Evolutionary conservation across 129 eudicot species (phyloP).

Genomic region (Silybum marianum): DNA sequence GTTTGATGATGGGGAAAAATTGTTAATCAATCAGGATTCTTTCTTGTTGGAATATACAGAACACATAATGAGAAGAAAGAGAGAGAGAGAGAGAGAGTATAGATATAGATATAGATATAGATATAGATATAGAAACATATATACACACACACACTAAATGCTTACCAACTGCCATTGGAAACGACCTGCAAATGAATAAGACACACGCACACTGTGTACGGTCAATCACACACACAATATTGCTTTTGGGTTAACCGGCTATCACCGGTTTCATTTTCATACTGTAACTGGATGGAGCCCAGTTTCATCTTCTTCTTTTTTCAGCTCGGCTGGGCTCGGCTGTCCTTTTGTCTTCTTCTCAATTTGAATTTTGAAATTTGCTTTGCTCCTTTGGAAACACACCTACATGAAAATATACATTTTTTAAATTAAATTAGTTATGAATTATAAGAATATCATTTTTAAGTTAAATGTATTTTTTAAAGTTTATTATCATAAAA

Average conservation of each 20-base stretch:
- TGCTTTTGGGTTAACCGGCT: constrained; percentile 37
- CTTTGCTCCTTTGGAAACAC: background rate
- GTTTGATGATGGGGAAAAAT: constrained; percentile 5
- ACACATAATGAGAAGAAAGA: constrained; percentile 19
- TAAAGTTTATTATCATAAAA: no score
- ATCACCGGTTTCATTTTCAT: constrained; percentile 26
- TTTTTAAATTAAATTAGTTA: no score
- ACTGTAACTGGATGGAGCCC: no score
- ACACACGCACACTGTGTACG: constrained; percentile 44
- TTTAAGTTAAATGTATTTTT: no score
- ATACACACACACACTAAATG: constrained; percentile 57
- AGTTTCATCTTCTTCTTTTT: no score
- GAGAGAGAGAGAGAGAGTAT: constrained; percentile 33
- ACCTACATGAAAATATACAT: background rate
- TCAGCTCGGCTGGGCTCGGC: constrained; percentile 22
- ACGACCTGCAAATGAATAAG: constrained; percentile 50
- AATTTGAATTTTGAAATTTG: constrained; percentile 18
- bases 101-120: no score
- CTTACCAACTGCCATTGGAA: constrained; percentile 86
- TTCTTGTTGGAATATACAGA: constrained; percentile 35
- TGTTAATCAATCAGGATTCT: constrained; percentile 24
- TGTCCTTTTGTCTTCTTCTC: constrained; percentile 24
- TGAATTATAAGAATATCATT: no score
- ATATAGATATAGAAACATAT: no score
- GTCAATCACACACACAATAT: constrained; percentile 48